Base-by-base conservation (phyloP, 2,329 filamentous ascomycete species). In the Pseudogymnoascus sp. region DNA sequence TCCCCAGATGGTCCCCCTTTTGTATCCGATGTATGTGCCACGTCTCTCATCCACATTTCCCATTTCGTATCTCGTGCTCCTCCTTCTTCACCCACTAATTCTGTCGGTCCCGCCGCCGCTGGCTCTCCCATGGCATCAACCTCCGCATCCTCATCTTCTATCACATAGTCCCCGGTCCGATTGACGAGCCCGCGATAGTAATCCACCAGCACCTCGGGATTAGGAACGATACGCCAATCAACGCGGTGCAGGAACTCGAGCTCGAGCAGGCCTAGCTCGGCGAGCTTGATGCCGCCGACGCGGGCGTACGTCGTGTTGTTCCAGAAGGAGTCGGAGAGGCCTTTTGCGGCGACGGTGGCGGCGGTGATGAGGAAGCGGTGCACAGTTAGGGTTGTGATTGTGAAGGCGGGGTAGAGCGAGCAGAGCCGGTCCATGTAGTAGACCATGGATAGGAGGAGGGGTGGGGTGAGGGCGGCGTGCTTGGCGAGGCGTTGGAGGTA, bases 341-440 rank as follows among this genome's bases (percentile, higher is more conserved):
- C 94, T 75, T 99, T 99, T 63, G 92, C 91, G 6, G 93, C 94
- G 4, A 99, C 94, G 0, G 94, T 97, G 8, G 92, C 93, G 19
- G 92, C 92, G 1, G 93, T 94, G 68, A 99, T 99, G 8, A 99
- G 83, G 72, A 97, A 99, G 7, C 94, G 92, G 77, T 99, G 94
- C 2, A 99, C 93, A 0, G 94, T 99, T 19, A 99, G 81, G 55
- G 91, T 96, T 73, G 92, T 96, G 69, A 99, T 95, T 29, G 92
- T 97, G 74, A 99, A 99, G 55, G 93, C 90, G 2, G 91, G 89
- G 73, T 97, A 99, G 64, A 96, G 80, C 10, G 90, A 88, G 75
- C 93, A 99, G 21, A 99, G 82, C 33, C 92, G 88, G 76, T 99
- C 94, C 70, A 99, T 97, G 72, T 97, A 99, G 73, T 95, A 99